Evolutionary conservation across 1,139 yeast species (phyloP).

Genomic region (Fermentozyma sake): DNA sequence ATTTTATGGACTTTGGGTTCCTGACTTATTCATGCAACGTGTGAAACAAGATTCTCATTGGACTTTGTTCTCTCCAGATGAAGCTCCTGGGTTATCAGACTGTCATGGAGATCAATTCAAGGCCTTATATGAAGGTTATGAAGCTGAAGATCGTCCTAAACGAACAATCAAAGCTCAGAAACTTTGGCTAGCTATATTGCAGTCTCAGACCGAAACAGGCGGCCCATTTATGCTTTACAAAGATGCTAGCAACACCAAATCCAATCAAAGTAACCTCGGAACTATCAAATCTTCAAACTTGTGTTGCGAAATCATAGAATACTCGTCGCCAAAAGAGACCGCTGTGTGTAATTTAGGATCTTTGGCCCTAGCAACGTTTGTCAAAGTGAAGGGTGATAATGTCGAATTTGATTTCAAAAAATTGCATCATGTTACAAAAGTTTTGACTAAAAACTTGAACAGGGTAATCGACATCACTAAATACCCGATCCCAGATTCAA

Average conservation of each 20-base stretch:
- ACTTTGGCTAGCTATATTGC: constrained; percentile 49
- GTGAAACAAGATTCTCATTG: constrained; percentile 47
- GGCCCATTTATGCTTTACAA: constrained; percentile 56
- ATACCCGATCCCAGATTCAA: constrained; percentile 74
- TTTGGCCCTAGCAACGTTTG: constrained; percentile 46
- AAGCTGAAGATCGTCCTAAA: constrained; percentile 35
- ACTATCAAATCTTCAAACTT: constrained; percentile 53
- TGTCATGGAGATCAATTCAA: constrained; percentile 48
- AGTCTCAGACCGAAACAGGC: constrained; percentile 58
- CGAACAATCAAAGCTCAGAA: constrained; percentile 45
- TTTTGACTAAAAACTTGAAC: constrained; percentile 70
- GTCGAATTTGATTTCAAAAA: constrained; percentile 64
- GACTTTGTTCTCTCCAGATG: constrained; percentile 54
- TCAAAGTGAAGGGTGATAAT: constrained; percentile 29
- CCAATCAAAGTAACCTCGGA: constrained; percentile 55
- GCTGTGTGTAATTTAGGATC: constrained; percentile 58
- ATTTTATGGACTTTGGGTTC: constrained; percentile 57
- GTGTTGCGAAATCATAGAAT: constrained; percentile 56
- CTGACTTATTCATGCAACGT: constrained; percentile 54
- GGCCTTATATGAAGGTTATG: constrained; percentile 42
- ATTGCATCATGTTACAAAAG: constrained; percentile 70
- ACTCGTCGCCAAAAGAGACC: constrained; percentile 50
- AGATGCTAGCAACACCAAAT: constrained; percentile 51
- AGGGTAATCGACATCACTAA: constrained; percentile 71
- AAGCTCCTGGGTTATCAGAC: constrained; percentile 49